These are phyloP conservation scores for Solanum pimpinellifolium DNA, from an alignment of 257 asterid genomes.

Conservation along the genomic window DNA sequence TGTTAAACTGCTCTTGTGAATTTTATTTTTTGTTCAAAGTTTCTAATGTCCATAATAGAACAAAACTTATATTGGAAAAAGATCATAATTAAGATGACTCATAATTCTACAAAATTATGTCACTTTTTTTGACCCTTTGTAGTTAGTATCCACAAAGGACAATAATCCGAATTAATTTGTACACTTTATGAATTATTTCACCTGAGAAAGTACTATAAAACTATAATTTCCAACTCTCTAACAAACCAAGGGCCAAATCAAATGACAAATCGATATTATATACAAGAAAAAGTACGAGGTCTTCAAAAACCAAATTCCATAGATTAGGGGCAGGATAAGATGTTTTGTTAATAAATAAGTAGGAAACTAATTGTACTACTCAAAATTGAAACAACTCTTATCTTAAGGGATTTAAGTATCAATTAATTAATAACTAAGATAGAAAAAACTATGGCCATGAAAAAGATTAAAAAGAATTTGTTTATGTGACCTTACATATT, in stretches of 20 bases:
- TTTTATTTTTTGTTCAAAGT: not conserved
- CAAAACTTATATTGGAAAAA: not conserved
- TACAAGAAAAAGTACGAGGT: not conserved
- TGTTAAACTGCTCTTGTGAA: not conserved
- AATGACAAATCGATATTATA: not conserved
- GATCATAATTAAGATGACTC: not conserved
- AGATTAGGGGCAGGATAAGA: not conserved
- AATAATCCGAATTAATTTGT: not conserved
- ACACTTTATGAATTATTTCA: not conserved
- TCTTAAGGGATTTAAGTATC: not conserved
- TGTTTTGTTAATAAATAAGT: not conserved
- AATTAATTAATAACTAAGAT: not conserved
- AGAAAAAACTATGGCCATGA: not conserved
- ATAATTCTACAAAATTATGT: not conserved
- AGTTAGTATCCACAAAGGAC: not conserved
- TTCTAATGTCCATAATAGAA: not conserved
- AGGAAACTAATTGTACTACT: not conserved
- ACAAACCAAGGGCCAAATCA: not conserved
- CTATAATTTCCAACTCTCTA: not conserved
- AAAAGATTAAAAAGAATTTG: not conserved
- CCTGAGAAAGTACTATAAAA: not conserved
- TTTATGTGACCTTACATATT: not conserved
- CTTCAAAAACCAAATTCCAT: not conserved
- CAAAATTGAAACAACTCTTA: not conserved
- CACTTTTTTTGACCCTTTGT: not conserved